Evolutionary conservation across 495 filamentous ascomycete genomes (phyloP), one percentile per base, ranked within the genome.

Genomic region (Platismatia glauca): DNA sequence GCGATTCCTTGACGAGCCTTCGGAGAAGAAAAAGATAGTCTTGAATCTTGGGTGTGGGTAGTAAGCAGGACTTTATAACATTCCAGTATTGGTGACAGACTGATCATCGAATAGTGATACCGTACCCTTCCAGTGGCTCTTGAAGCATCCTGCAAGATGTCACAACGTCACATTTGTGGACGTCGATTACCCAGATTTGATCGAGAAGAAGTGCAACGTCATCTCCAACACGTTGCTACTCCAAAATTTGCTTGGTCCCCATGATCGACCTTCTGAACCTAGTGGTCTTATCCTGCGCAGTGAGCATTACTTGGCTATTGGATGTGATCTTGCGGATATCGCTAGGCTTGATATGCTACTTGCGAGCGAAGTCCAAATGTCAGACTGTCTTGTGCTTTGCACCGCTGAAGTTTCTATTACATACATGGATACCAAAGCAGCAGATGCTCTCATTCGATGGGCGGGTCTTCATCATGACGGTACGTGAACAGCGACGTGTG

Each of bases 1-100:
- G 7, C 76, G 79, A 13, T 96, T 96, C 67, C 76, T 95, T 41
- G 73, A 82, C 62, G 75, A 82, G 62, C 73, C 75, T 43, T 76
- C 75, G n/a, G 70, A 78, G 16, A 85, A 83, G 69, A 79, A 76
- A 55, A 93, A 90, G 73, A 81, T 90, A 22, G 79, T 96, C 15
- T 75, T 96, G 31, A 96, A 96, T 70, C 70, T 96, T 63, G 91
- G 93, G 55, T 95, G 90, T 79, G 92, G 91, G 71, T 94, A 90
- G 90, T 92, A 73, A 82, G 87, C 83, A 74, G 48, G 55, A 60
- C 31, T 44, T 13, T 11, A 29, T 22, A 24, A 44, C 31, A 15
- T 22, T 15, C 44, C n/a, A 57, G 3, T 15, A 1, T 15, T 11
- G 13, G 27, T 46, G 22, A 41, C 29, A 24, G 22, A 27, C 53